Percentiles rank a stretch among this genome's conserved stretches.
Conservation (phyloP, 805 yeast species). For the Ogataea allantospora region DNA sequence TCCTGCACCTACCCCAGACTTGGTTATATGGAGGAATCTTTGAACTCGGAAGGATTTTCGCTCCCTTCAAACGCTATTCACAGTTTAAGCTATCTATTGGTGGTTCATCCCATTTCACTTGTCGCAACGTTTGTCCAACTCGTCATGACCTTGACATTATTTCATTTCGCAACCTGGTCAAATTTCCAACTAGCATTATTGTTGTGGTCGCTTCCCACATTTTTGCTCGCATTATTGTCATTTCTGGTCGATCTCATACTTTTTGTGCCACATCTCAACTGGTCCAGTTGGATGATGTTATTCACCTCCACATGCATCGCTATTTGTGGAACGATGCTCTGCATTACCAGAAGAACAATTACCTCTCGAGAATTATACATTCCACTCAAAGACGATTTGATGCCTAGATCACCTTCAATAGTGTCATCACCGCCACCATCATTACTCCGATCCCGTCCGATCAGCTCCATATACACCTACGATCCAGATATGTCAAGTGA, state of each 20-base stretch:
- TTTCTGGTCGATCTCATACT: conserved; percentile 79
- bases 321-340: conserved; percentile 59
- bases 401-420: neutral
- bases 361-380: conserved; percentile 40
- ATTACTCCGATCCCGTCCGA: conserved; percentile 2
- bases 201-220: conserved; percentile 63
- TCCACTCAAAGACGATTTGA: neutral
- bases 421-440: neutral
- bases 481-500: conserved; percentile 7
- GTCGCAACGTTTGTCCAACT: conserved; percentile 51
- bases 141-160: conserved; percentile 39
- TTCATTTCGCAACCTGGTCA: conserved; percentile 15
- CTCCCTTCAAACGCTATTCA: conserved; percentile 61
- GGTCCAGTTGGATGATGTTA: conserved; percentile 84
- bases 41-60: conserved; percentile 39
- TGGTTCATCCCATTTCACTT: conserved; percentile 67
- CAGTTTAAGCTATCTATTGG: conserved; percentile 55
- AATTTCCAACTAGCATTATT: conserved; percentile 50
- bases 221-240: conserved; percentile 66
- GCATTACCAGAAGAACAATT: conserved; percentile 69
- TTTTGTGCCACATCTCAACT: conserved; percentile 71
- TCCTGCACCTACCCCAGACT: conserved; percentile 42
- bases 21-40: conserved; percentile 41
- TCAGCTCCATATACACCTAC: conserved; percentile 2
- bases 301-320: conserved; percentile 67